Base-by-base conservation (phyloP, 2,329 filamentous ascomycete species). In the Hypoxylon sp. region DNA sequence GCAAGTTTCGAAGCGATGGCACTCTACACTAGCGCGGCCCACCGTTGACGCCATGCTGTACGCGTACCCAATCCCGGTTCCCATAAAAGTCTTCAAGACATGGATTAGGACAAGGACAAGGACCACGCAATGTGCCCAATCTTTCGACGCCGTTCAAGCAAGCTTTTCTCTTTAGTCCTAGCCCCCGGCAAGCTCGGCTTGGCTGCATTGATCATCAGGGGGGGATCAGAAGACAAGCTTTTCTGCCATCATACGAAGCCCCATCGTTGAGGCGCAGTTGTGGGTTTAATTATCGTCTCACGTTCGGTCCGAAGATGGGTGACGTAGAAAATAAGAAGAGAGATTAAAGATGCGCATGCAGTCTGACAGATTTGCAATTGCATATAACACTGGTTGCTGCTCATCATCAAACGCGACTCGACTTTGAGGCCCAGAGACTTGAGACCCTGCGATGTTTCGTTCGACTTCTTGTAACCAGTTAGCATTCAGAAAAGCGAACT, bases 41-140 rank as follows among this genome's bases (percentile, higher is more conserved):
- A 67, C 67, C 14, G 56, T 61, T 65, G 67, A 69, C 67, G 63
- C 60, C 67, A 69, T 63, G 19, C 30, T 12, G 46, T 50, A 63
- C 51, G 55, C 58, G 58, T 65, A 58, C 25, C 56, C 32, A n/a
- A 65, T 54, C 29, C 45, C 50, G 14, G 50, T 41, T 32, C 23
- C 37, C 51, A 45, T 45, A 45, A 29, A 45, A 14, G 37, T 53
- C 50, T 29, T 50, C 21, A 52, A 39, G 9, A 19, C 5, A 54
- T 58, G 43, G 63, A 56, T 37, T 29, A 39, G 46, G 9, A 19
- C 5, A 54, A 54, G 43, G 63, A 56, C 30, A 29, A 39, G 46
- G 51, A 39, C 56, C 39, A 50, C 47, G 51, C 47, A 50, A 23
- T 37, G 30, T 45, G 55, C 41, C 45, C 47, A 53, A 19, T 37